Evolutionary conservation across 1,284 basidiomycete species (phyloP), one percentile per base, ranked within the genome.

Genomic region (Irpex sp.): DNA sequence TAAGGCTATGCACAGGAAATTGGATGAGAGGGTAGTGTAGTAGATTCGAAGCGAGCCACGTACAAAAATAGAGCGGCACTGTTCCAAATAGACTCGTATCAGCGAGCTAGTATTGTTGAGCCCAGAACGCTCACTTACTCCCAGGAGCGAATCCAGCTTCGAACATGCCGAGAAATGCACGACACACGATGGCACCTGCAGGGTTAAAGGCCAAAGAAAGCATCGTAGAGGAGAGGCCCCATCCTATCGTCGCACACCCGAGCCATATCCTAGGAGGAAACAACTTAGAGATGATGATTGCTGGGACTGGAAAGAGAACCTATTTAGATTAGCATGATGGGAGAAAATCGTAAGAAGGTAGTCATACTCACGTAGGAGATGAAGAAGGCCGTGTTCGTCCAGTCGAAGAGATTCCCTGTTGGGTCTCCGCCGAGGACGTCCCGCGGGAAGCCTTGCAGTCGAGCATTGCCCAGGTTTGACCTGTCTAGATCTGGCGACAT

Each of bases 381-480:
- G 74, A 86, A 92, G 74, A 92, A 92, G 1, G 81, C 81, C 0
- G 90, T 88, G 64, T 85, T 89, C 58, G 90, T 75, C 89, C 89
- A 91, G 70, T 90, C 89, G 68, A 88, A 92, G 21, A 84, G 75
- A 15, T 79, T 67, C 1, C 90, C 90, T 0, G 84, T 86, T 5
- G 82, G 81, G 68, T 92, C 90, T 1, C 89, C 89, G 26, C 79
- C 79, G 5, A 92, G 81, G 11, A 81, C 74, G 65, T 91, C 89
- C 51, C 81, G 71, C 1, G 87, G 82, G 3, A 92, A 75, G 1
- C 87, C 87, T 73, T 89, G 89, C 43, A 92, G 75, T 51, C 89
- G 82, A 50, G 90, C 90, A 70, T 92, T 92, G 11, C 90, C 90
- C 47, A 92, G 69, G 68, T 92, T 92, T 1, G 87, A 85, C 54